These are phyloP conservation scores for Penicillium sp. DNA, from an alignment of 2,329 filamentous ascomycete genomes.

Conservation along the genomic window DNA sequence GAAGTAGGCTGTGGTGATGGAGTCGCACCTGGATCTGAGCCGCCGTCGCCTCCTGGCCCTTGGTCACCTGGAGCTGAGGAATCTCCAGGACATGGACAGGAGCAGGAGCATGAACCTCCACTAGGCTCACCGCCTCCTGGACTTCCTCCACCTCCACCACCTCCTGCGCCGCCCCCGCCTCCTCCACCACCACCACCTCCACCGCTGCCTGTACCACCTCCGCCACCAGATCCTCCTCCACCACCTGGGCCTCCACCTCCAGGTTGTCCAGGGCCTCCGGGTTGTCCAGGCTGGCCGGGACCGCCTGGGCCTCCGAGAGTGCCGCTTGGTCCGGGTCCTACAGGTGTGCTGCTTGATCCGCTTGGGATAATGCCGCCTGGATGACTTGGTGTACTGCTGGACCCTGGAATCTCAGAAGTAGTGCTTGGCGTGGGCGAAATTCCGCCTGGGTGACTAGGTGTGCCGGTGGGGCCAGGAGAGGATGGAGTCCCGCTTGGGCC, in stretches of 20 bases:
- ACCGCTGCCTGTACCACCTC: background rate
- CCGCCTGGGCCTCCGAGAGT: background rate
- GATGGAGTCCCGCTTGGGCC: background rate
- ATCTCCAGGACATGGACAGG: background rate
- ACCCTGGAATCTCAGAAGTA: background rate
- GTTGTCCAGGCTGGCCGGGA: background rate
- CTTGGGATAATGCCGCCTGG: background rate
- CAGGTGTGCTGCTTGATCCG: background rate
- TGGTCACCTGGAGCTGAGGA: background rate
- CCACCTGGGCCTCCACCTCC: constrained; percentile 7
- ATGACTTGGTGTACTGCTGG: background rate
- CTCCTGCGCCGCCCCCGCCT: background rate
- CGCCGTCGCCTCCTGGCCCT: background rate
- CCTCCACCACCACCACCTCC: background rate
- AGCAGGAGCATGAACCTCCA: background rate
- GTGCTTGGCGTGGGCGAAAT: too few species aligned
- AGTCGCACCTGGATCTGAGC: background rate
- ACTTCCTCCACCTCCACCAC: background rate
- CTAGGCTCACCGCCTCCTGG: too few species aligned
- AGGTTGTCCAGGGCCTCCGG: constrained; percentile 1
- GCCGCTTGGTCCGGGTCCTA: background rate
- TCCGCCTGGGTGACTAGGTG: too few species aligned
- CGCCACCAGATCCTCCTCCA: too few species aligned
- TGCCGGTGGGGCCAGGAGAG: background rate
- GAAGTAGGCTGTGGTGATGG: background rate